These are phyloP conservation scores for Botrytis elliptica DNA, from an alignment of 2,329 filamentous ascomycete genomes.

Conservation along the genomic window DNA sequence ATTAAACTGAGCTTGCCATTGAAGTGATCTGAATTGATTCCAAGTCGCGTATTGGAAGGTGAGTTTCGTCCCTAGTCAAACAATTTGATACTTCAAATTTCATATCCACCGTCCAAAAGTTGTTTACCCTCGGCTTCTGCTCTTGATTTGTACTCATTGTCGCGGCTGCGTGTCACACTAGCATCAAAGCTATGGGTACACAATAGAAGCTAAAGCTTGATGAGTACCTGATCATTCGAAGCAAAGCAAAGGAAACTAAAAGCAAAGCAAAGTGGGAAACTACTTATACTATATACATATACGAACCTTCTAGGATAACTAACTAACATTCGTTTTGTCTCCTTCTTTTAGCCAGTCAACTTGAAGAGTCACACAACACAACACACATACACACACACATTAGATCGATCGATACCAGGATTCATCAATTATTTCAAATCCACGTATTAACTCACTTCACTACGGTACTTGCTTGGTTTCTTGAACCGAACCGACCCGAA, in stretches of 20 bases:
- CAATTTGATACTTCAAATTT: background rate
- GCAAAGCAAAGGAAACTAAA: background rate
- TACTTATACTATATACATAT: conserved; percentile 12
- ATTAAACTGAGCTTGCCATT: conserved; percentile 26
- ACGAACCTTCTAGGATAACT: background rate
- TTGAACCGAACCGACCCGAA: background rate
- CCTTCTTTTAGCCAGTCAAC: background rate
- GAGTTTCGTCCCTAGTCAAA: conserved; percentile 20
- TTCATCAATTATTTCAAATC: background rate
- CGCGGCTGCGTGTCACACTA: background rate
- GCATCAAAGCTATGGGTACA: background rate
- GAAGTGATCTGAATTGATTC: conserved; percentile 21
- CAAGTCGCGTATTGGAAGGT: conserved; percentile 35
- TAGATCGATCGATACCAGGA: background rate
- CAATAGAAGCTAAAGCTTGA: background rate
- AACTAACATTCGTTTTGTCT: background rate
- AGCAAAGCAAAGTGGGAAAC: background rate
- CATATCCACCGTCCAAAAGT: background rate
- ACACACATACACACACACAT: background rate
- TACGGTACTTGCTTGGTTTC: background rate
- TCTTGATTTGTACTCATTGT: background rate
- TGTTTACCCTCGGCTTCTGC: background rate
- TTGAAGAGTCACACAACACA: background rate
- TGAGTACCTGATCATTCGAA: background rate
- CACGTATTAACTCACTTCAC: background rate